A percentile compares a stretch with the other conserved stretches of the same genome.
phyloP scores from a whole-genome alignment of 108 stramenopile genomes.

The Conticribra guillardii region DNA sequence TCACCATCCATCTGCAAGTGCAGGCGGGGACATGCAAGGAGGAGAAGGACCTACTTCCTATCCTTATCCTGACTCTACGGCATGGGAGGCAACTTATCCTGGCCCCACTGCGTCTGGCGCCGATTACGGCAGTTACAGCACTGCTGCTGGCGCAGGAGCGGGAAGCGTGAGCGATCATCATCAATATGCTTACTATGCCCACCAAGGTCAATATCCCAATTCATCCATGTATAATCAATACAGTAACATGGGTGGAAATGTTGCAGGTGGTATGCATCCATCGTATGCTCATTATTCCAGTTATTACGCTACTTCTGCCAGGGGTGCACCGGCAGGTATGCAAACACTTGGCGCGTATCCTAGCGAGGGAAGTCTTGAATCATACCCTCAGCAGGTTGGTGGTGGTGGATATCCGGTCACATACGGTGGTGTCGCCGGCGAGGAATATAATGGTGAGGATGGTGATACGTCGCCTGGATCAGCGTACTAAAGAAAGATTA shows the following conservation, averaged over 20 bases:
- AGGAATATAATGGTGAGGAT: not conserved
- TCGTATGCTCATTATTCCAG: not conserved
- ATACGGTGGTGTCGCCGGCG: not conserved
- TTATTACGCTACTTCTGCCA: not conserved
- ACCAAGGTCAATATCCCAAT: not conserved
- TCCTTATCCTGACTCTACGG: not conserved
- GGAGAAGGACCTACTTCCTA: not conserved
- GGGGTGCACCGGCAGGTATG: not conserved
- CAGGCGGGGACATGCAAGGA: not conserved
- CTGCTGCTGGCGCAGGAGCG: not conserved
- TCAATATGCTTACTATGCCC: conserved; percentile 5
- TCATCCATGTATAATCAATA: not conserved
- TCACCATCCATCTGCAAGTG: not conserved
- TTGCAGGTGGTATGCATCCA: not conserved
- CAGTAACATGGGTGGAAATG: not conserved
- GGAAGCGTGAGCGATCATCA: not conserved
- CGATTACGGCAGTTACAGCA: not conserved
- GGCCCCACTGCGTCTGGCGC: not conserved
- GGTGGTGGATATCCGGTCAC: too few relatives aligned
- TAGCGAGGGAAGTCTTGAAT: conserved; percentile 4
- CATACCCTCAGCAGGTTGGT: not conserved
- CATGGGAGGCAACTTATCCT: not conserved
- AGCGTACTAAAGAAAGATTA: too few relatives aligned
- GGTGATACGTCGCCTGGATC: too few relatives aligned
- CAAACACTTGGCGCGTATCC: not conserved